phyloP scores from a whole-genome alignment of 106 monocot species.

The Dioscorea dumetorum region DNA sequence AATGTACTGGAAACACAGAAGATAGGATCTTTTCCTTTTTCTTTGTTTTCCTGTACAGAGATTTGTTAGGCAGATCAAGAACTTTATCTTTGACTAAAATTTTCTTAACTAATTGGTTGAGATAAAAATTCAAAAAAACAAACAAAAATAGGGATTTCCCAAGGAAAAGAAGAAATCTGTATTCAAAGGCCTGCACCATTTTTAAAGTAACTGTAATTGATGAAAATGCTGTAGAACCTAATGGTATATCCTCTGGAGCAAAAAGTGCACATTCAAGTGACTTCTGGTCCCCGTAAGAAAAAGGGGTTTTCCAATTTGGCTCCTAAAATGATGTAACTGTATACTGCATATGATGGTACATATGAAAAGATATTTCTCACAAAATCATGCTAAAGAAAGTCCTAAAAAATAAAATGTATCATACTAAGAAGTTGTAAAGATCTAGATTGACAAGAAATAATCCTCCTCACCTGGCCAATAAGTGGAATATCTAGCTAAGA shows the following conservation, averaged over 20 bases:
- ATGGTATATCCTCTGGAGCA: constrained; percentile 79
- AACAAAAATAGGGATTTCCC: not conserved
- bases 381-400: not conserved
- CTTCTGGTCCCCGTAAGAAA: constrained; percentile 85
- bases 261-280: constrained; percentile 80
- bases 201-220: constrained; percentile 78
- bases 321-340: constrained; percentile 94
- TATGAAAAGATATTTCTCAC: not conserved
- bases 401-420: too few species aligned
- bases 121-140: too few species aligned
- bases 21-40: not conserved
- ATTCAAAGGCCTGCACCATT: constrained; percentile 41
- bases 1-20: constrained; percentile 41
- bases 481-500: constrained; percentile 93
- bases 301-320: constrained; percentile 73
- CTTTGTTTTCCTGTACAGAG: too few species aligned
- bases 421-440: not conserved
- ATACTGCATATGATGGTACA: constrained; percentile 50
- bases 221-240: constrained; percentile 86
- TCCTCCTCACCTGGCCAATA: constrained; percentile 75
- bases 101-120: not conserved
- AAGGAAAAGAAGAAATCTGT: not conserved
- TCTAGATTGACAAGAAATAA: not conserved
- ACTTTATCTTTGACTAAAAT: not conserved
- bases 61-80: too few species aligned